A percentile compares a stretch with the other conserved stretches of the same genome.
phyloP scores from a whole-genome alignment of 208 protist genomes.

The Trichomonas tenax region DNA sequence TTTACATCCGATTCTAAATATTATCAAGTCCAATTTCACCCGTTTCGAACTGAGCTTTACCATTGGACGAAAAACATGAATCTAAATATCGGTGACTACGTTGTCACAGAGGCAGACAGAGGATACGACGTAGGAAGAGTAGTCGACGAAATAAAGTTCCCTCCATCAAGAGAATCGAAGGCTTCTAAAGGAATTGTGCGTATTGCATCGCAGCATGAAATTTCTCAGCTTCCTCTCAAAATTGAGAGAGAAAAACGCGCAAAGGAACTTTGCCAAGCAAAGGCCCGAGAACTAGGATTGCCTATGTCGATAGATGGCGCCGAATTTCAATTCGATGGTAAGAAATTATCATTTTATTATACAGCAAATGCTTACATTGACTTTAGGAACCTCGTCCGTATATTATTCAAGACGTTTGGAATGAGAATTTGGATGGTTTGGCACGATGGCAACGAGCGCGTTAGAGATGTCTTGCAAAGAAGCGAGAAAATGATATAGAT shows the following conservation, averaged over 20 bases:
- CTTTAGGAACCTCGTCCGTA: background rate
- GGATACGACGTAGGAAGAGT: background rate
- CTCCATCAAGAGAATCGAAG: background rate
- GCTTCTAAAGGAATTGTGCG: background rate
- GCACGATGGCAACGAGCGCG: background rate
- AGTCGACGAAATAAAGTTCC: background rate
- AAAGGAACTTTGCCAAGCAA: background rate
- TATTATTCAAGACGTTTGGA: background rate
- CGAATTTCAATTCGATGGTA: background rate
- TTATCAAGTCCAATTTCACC: background rate
- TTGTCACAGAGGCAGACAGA: background rate
- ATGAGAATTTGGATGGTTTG: conserved; percentile 17
- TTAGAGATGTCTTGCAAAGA: background rate
- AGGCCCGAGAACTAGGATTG: background rate
- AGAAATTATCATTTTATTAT: background rate
- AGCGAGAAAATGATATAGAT: background rate
- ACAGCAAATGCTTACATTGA: background rate
- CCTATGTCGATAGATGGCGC: background rate
- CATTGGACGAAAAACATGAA: background rate
- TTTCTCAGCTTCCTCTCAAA: background rate
- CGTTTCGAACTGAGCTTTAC: background rate
- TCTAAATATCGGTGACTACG: background rate
- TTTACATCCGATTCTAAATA: background rate
- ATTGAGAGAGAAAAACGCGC: background rate
- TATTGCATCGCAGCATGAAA: background rate